Conservation (phyloP, 2,329 filamentous ascomycete genomes). For the Ophiognomonia clavigignenti-juglandacearum region DNA sequence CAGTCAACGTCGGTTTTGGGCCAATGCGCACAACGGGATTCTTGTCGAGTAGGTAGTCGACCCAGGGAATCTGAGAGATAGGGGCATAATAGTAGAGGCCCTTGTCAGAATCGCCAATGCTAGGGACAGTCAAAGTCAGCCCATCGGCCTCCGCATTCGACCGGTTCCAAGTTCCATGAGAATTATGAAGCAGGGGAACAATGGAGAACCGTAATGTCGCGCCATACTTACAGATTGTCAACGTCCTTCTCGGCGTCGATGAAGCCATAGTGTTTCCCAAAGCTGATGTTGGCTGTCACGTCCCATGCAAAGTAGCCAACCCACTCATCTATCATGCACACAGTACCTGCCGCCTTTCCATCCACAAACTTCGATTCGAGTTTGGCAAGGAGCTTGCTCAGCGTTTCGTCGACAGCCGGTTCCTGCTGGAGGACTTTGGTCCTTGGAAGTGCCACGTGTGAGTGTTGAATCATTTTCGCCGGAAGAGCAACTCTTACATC, state of each 20-base stretch:
- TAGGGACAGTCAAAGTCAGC: neutral
- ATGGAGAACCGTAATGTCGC: too few species aligned
- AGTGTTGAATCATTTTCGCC: neutral
- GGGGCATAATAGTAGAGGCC: conserved; percentile 27
- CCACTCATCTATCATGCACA: conserved; percentile 10
- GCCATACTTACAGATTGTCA: neutral
- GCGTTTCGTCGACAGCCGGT: conserved; percentile 1
- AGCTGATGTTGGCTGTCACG: conserved; percentile 5
- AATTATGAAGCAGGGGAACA: too few species aligned
- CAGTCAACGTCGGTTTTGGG: conserved; percentile 9
- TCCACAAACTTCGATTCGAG: conserved; percentile 4
- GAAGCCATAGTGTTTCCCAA: conserved; percentile 2
- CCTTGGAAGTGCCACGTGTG: neutral
- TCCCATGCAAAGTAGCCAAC: conserved; percentile 5
- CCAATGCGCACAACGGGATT: conserved; percentile 24
- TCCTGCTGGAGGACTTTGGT: conserved; percentile 7
- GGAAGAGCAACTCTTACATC: neutral
- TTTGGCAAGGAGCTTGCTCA: conserved; percentile 1
- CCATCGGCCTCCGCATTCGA: too few species aligned
- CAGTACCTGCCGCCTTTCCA: neutral
- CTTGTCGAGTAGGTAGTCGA: conserved; percentile 25
- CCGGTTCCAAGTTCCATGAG: too few species aligned
- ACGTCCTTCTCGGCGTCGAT: conserved; percentile 1
- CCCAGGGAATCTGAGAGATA: conserved; percentile 24
- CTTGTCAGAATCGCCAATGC: conserved; percentile 11